Base-by-base conservation (phyloP, 768 basidiomycete species). In the Pulveroboletus sp. region DNA sequence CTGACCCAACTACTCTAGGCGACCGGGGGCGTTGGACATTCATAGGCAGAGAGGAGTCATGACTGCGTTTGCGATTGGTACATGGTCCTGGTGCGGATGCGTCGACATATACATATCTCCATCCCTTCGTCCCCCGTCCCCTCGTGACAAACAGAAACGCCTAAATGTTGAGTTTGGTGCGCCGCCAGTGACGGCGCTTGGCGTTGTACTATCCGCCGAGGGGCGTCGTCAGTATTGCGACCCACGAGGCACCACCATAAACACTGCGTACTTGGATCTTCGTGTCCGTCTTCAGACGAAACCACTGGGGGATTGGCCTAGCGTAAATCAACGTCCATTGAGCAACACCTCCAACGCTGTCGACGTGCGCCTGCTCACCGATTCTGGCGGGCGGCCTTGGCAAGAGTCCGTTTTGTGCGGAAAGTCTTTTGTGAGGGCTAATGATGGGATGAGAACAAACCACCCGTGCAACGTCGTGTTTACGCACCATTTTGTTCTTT, bases 401-500 rank as follows among this genome's bases (percentile, higher is more conserved):
- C 93, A 63, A 99, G 89, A 69, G 85, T 94, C 70, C 86, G 85
- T 80, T 99, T 99, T 71, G 89, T 93, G 69, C 89, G 82, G 83
- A 97, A 97, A 51, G 92, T 82, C 77, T 99, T 99, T 85, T 97
- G 92, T 69, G 95, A 97, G 74, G 95, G 95, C 95, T 97, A 71
- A 26, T 15, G 55, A 17, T 38, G 41, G 4, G 33, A 50, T 53
- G 0, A 64, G 48, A 11, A 43, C 31, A 35, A 3, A 14, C 39
- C 15, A 2, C 8, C 8, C 0, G 12, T 12, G 14, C 37, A 14
- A 36, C 33, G 44, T 47, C 26, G 24, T 28, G 30, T 49, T 38
- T 10, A 51, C 78, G 59, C 69, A 79, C 77, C 80, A 83, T 80
- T 63, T 68, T 62, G 71, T 71, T 66, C 68, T 64, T 66, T 60